Conservation (phyloP, 495 filamentous ascomycete genomes). For the Lindgomyces ingoldianus region DNA sequence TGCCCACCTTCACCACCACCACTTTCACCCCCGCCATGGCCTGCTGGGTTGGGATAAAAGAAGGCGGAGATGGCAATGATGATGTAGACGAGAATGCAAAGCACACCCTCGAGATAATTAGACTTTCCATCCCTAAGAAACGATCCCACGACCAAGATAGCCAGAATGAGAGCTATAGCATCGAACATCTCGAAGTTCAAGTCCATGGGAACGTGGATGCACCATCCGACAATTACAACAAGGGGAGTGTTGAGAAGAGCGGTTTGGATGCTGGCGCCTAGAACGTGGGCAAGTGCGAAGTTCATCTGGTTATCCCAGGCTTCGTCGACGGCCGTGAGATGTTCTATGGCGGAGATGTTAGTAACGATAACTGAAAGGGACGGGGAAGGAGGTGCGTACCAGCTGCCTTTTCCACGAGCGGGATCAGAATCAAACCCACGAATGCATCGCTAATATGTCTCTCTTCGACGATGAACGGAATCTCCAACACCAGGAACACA, state of each 20-base stretch:
- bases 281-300: constrained; percentile 86
- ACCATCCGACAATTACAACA: constrained; percentile 83
- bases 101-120: constrained; percentile 52
- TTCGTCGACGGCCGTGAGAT: constrained; percentile 87
- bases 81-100: constrained; percentile 69
- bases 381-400: constrained; percentile 20
- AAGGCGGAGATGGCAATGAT: constrained; percentile 63
- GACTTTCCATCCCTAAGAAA: constrained; percentile 51
- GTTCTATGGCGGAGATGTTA: constrained; percentile 57
- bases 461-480: constrained; percentile 67
- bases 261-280: constrained; percentile 87
- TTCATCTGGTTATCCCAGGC: constrained; percentile 88
- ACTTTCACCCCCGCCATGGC: constrained; percentile 6
- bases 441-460: constrained; percentile 65
- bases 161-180: constrained; percentile 79
- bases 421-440: constrained; percentile 58
- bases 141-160: constrained; percentile 71
- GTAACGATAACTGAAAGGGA: no score
- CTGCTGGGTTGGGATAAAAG: constrained; percentile 59
- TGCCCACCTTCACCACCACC: not conserved
- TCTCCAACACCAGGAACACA: constrained; percentile 78
- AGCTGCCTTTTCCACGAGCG: constrained; percentile 86
- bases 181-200: constrained; percentile 89
- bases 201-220: constrained; percentile 67
- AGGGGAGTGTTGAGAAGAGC: constrained; percentile 86